Evolutionary conservation across 192 early-diverging fungal species (phyloP).

Genomic region (Spizellomyces punctatus): DNA sequence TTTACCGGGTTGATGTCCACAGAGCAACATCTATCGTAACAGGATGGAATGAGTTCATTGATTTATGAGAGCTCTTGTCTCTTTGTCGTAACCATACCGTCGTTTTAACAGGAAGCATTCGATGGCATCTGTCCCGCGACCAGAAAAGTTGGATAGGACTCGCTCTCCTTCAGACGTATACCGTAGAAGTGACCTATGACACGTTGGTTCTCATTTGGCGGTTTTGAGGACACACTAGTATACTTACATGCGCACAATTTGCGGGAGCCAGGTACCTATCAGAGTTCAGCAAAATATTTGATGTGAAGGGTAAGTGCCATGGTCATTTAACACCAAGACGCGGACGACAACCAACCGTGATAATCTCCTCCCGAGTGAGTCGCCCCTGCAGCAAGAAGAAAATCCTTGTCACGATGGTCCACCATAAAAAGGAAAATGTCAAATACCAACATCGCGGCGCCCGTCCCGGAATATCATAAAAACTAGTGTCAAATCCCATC

Average conservation of each 20-base stretch:
- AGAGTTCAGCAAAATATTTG: too few species aligned
- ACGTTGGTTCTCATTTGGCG: slow-evolving; percentile 12
- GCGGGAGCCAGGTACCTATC: slow-evolving; percentile 80
- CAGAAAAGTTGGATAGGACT: slow-evolving; percentile 88
- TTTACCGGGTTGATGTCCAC: slow-evolving; percentile 82
- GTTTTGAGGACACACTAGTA: too few species aligned
- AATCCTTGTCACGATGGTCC: slow-evolving; percentile 35
- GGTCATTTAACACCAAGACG: slow-evolving; percentile 52
- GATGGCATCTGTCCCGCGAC: slow-evolving; percentile 93
- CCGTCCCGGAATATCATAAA: slow-evolving; percentile 88
- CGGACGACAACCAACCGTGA: neutral
- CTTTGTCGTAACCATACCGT: slow-evolving; percentile 2
- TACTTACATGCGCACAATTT: slow-evolving; percentile 69
- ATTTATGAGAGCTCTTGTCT: slow-evolving; percentile 23
- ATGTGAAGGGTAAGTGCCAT: too few species aligned
- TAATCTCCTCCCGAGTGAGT: slow-evolving; percentile 79
- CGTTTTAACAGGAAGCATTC: slow-evolving; percentile 81
- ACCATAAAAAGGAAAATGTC: too few species aligned
- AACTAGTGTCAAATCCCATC: slow-evolving; percentile 75
- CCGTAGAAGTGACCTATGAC: slow-evolving; percentile 57
- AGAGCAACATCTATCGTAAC: slow-evolving; percentile 60
- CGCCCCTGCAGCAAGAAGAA: slow-evolving; percentile 62
- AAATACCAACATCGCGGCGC: slow-evolving; percentile 81
- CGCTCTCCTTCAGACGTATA: slow-evolving; percentile 77
- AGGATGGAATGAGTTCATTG: neutral